phyloP scores from a whole-genome alignment of 495 filamentous ascomycete genomes.

The Penicillium bialowiezense region DNA sequence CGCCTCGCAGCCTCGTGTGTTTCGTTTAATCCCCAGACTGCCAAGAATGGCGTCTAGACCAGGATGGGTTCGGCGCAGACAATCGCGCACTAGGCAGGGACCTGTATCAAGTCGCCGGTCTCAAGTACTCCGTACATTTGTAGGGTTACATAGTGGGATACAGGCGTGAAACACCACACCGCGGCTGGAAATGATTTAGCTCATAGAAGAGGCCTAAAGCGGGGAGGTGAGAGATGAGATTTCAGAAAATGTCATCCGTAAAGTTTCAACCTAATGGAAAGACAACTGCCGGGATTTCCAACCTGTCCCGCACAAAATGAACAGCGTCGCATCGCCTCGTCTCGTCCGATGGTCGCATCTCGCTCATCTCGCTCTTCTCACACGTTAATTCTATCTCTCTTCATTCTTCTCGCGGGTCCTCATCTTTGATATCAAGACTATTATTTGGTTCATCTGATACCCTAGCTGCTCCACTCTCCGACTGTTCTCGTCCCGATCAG shows the following conservation, averaged over 20 bases:
- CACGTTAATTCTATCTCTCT: background rate
- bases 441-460: background rate
- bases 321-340: slow-evolving; percentile 36
- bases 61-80: background rate
- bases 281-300: slow-evolving; percentile 11
- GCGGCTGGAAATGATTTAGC: background rate
- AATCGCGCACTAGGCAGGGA: background rate
- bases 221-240: background rate
- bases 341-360: slow-evolving; percentile 37
- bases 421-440: background rate
- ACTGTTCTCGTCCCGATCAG: background rate
- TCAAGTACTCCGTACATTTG: background rate
- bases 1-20: slow-evolving; percentile 11
- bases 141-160: slow-evolving; percentile 30
- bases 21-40: slow-evolving; percentile 3
- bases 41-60: slow-evolving; percentile 10
- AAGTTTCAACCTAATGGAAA: slow-evolving; percentile 4
- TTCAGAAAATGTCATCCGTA: background rate
- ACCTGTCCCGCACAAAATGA: slow-evolving; percentile 19
- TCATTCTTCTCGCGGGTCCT: background rate
- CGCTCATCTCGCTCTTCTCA: background rate
- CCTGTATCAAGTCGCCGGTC: background rate
- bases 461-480: background rate
- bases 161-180: background rate
- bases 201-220: background rate